Percentiles rank a stretch among this genome's conserved stretches.
Conservation (phyloP, 805 yeast genomes). For the Schizosaccharomyces cryophilus region DNA sequence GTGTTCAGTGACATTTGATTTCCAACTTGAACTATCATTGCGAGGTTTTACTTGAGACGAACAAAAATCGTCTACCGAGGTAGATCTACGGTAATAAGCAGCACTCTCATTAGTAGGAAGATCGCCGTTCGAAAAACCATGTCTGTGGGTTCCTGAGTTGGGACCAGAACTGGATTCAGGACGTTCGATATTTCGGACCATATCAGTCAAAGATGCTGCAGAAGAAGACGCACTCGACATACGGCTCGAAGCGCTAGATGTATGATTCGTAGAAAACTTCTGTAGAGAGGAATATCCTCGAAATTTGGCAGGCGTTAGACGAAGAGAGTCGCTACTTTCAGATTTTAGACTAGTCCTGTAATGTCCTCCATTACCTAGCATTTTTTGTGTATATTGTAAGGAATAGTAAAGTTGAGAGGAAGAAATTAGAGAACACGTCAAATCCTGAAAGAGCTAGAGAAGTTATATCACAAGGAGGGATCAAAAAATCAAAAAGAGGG, state of each 20-base stretch:
- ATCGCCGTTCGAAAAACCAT: not conserved
- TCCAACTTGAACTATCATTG: not conserved
- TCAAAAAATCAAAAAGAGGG: too few species aligned
- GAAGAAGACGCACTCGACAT: too few species aligned
- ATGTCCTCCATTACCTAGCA: not conserved
- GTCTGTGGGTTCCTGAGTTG: not conserved
- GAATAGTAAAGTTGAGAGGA: too few species aligned
- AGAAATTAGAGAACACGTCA: too few species aligned
- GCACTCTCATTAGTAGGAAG: not conserved
- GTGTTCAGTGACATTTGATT: too few species aligned
- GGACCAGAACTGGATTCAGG: not conserved
- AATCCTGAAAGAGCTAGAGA: too few species aligned
- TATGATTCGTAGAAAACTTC: too few species aligned
- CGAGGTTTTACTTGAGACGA: not conserved
- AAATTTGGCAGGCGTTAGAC: not conserved
- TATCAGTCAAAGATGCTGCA: too few species aligned
- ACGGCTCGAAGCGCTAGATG: too few species aligned
- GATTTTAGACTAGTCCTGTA: not conserved
- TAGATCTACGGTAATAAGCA: not conserved
- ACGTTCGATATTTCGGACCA: too few species aligned
- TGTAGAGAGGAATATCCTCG: not conserved
- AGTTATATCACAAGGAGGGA: too few species aligned
- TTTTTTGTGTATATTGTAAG: not conserved
- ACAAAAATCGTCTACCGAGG: not conserved
- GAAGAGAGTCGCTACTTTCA: not conserved